Evolutionary conservation across 148 eudicot genomes (phyloP), one percentile per base, ranked within the genome.

Genomic region (Camellia japonica): DNA sequence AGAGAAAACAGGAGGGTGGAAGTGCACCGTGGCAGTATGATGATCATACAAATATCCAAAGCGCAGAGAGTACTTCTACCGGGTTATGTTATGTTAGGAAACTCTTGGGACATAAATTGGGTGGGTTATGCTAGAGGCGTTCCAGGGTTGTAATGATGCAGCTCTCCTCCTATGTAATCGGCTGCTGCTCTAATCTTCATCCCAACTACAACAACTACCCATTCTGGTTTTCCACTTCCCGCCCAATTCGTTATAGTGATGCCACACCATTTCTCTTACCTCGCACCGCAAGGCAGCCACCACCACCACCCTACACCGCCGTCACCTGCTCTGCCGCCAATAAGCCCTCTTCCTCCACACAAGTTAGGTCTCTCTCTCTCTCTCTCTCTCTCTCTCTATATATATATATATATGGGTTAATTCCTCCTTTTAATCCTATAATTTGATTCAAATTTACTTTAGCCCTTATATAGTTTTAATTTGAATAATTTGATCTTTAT

Each of bases 271-370:
- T 64, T 14, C 77, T 15, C 56, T 56, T 11, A 3, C 30, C n/a
- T 16, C 72, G 30, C 55, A 12, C 72, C 38, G 2, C 67, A 52
- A 8, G 66, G 55, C 75, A 70, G 6, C 43, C 61, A 63, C 23
- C 70, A 52, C 77, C 62, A 41, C 82, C 74, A 30, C 38, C 38
- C 38, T 30, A 30, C 62, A 8, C 80, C 54, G 62, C 78, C 67
- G 46, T 91, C 79, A 62, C 83, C 54, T 92, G 97, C 79, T 92
- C 89, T 76, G 89, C 97, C 38, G 38, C 38, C 38, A 30, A 30
- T 30, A 30, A 30, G 38, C 38, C 38, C 38, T 30, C 38, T 30
- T 30, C 38, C 38, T 30, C 38, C 38, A 30, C 38, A 30, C 38
- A 30, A 30, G 38, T 30, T 30, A 41, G 78, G 95, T 68, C 42